Percentiles rank a stretch among this genome's conserved stretches.
Evolutionary conservation across 805 yeast genomes (phyloP).

Genomic region (Candida ortonii): DNA sequence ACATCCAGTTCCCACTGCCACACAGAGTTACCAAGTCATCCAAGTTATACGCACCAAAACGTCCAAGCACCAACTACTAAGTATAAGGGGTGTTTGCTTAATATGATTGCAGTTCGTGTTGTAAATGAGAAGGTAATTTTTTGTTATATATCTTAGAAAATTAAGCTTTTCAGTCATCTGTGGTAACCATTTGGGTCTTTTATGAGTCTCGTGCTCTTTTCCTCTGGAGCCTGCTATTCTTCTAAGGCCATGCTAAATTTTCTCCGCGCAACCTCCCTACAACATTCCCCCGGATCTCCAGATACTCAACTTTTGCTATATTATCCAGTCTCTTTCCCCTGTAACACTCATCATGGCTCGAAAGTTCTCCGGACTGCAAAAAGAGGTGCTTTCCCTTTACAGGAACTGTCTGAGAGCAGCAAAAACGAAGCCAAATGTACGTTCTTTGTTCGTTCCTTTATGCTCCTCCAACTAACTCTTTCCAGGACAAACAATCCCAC

Average conservation of each 20-base stretch:
- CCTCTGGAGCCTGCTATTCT: too few species aligned
- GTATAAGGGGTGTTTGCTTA: constrained; percentile 11
- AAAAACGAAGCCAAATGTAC: constrained; percentile 43
- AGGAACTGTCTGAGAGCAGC: constrained; percentile 46
- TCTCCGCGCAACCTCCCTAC: too few species aligned
- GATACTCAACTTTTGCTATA: too few species aligned
- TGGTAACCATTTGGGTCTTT: constrained; percentile 1
- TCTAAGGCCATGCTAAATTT: too few species aligned
- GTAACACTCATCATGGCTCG: constrained; percentile 19
- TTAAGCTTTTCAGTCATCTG: constrained; percentile 7
- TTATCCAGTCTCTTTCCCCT: too few species aligned
- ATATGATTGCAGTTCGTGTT: constrained; percentile 13
- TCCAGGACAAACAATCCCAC: constrained; percentile 30
- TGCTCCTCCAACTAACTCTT: constrained; percentile 1
- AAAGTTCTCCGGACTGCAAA: constrained; percentile 46
- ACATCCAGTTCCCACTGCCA: constrained; percentile 99
- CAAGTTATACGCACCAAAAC: constrained; percentile 83
- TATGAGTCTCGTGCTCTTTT: too few species aligned
- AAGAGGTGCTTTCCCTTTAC: constrained; percentile 49
- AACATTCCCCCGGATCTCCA: too few species aligned
- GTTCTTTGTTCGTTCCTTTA: constrained; percentile 9
- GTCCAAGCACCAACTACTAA: constrained; percentile 97
- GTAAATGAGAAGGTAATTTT: constrained; percentile 12
- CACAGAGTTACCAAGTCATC: constrained; percentile 96
- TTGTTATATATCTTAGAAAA: constrained; percentile 12